These are phyloP conservation scores for Boeremia exigua DNA, from an alignment of 2,329 filamentous ascomycete genomes.

Conservation along the genomic window DNA sequence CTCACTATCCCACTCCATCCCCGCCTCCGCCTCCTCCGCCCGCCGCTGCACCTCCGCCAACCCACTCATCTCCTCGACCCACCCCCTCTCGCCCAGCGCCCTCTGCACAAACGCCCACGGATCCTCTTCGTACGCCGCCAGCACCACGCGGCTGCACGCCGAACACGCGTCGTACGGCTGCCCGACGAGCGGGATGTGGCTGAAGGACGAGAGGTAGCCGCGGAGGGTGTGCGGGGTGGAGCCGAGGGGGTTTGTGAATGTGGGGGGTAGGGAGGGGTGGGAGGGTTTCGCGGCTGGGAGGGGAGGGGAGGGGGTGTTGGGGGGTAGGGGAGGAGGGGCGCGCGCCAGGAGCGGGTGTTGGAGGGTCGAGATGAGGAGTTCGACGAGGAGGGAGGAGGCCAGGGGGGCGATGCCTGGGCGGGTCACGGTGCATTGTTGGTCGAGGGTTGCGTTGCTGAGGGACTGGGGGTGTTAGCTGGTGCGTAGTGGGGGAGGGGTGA, in stretches of 20 bases:
- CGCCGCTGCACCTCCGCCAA: conserved; percentile 68
- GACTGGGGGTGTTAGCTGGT: conserved; percentile 61
- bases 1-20: conserved; percentile 60
- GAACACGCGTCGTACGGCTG: conserved; percentile 81
- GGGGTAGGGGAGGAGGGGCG: conserved; percentile 32
- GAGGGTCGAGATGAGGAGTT: conserved; percentile 83
- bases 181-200: conserved; percentile 75
- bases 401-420: conserved; percentile 91
- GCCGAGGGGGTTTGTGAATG: conserved; percentile 66
- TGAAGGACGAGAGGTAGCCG: conserved; percentile 76
- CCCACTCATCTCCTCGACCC: conserved; percentile 77
- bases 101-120: conserved; percentile 80
- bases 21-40: conserved; percentile 59
- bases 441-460: conserved; percentile 90
- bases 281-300: conserved; percentile 17
- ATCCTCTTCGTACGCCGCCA: conserved; percentile 69
- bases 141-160: conserved; percentile 74
- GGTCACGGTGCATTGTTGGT: conserved; percentile 98
- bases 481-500: neutral
- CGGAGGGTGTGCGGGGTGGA: conserved; percentile 82
- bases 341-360: conserved; percentile 65
- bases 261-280: conserved; percentile 41
- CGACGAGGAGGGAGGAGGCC: conserved; percentile 88
- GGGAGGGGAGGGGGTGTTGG: conserved; percentile 18
- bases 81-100: conserved; percentile 76